phyloP scores from a whole-genome alignment of 208 protist species.

The Naegleria lovaniensis region DNA sequence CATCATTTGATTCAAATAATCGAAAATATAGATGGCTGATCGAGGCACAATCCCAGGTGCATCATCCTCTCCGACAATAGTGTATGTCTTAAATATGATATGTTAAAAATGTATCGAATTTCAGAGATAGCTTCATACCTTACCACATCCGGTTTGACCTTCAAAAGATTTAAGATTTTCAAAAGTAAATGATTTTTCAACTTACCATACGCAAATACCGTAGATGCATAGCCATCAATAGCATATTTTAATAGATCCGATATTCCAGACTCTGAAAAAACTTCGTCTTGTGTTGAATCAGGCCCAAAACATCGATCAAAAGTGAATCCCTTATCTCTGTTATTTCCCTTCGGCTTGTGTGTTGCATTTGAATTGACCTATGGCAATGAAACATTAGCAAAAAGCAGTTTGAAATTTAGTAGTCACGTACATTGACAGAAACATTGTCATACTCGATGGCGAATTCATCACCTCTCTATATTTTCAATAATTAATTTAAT shows the following conservation, averaged over 20 bases:
- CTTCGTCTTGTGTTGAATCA: slow-evolving; percentile 49
- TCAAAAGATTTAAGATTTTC: no score
- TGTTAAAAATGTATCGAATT: neutral
- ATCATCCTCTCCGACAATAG: slow-evolving; percentile 32
- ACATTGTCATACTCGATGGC: neutral
- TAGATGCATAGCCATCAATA: slow-evolving; percentile 61
- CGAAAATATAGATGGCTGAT: slow-evolving; percentile 25
- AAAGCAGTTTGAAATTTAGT: neutral
- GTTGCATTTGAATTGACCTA: neutral
- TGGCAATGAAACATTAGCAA: neutral
- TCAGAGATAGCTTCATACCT: neutral
- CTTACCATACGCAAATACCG: slow-evolving; percentile 76
- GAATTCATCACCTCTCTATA: neutral
- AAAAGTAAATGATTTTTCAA: slow-evolving; percentile 51
- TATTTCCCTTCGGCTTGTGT: neutral
- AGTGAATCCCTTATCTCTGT: slow-evolving; percentile 40
- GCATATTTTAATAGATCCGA: slow-evolving; percentile 62
- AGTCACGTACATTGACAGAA: neutral
- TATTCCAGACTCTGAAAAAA: slow-evolving; percentile 54
- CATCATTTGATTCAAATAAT: slow-evolving; percentile 6
- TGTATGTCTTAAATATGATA: slow-evolving; percentile 29
- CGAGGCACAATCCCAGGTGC: slow-evolving; percentile 21
- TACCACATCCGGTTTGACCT: neutral
- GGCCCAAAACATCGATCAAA: slow-evolving; percentile 62
- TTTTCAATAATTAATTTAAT: neutral